phyloP scores from a whole-genome alignment of 495 filamentous ascomycete species.

The Sordaria brevicollis region DNA sequence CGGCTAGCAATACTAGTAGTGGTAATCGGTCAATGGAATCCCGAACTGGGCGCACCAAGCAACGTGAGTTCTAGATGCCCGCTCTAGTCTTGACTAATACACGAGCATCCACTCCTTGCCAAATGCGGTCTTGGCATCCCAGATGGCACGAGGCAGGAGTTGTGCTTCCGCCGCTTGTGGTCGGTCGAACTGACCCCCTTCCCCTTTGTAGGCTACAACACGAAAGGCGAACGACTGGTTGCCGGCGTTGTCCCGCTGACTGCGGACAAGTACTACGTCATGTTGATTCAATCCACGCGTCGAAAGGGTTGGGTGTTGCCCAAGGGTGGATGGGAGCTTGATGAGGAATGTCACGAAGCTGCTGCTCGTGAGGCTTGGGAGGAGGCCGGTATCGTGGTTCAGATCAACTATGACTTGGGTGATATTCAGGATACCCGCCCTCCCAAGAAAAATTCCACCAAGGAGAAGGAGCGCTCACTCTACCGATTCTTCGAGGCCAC shows the following conservation, averaged over 20 bases:
- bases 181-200: constrained; percentile 26
- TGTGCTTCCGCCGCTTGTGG: constrained; percentile 1
- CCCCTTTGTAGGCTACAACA: constrained; percentile 64
- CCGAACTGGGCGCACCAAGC: constrained; percentile 63
- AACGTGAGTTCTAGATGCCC: constrained; percentile 52
- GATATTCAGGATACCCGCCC: constrained; percentile 69
- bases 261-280: constrained; percentile 59
- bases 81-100: constrained; percentile 14
- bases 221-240: constrained; percentile 87
- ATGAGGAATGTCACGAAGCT: constrained; percentile 58
- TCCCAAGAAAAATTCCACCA: constrained; percentile 40
- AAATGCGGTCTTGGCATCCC: not conserved
- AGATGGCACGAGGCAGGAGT: not conserved
- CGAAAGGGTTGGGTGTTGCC: constrained; percentile 89
- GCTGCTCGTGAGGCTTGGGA: constrained; percentile 87
- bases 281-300: constrained; percentile 85
- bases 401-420: constrained; percentile 72
- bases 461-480: constrained; percentile 60
- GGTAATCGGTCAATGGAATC: constrained; percentile 65
- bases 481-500: constrained; percentile 85
- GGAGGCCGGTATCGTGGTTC: constrained; percentile 84
- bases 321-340: constrained; percentile 95
- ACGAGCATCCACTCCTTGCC: constrained; percentile 1
- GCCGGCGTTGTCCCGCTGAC: constrained; percentile 79
- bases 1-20: constrained; percentile 29